These are phyloP conservation scores for Bigelowiella natans DNA, from an alignment of 78 protist species.

Conservation along the genomic window DNA sequence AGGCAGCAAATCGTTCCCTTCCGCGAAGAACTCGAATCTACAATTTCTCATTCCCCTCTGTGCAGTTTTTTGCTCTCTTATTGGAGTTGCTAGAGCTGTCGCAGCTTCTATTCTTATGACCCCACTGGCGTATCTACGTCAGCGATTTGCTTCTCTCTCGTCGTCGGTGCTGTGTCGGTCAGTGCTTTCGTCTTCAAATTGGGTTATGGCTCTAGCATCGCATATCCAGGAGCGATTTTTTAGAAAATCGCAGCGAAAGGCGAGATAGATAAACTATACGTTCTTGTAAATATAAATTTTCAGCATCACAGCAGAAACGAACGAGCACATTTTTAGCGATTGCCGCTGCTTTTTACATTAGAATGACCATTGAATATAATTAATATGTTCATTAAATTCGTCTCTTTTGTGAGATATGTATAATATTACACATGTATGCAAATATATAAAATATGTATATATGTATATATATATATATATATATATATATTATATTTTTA, in stretches of 20 bases:
- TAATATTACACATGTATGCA: not conserved
- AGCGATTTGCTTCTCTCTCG: not conserved
- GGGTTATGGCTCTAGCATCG: too few species aligned
- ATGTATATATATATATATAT: not conserved
- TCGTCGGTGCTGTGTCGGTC: too few species aligned
- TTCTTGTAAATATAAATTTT: not conserved
- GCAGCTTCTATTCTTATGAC: not conserved
- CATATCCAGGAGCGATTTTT: too few species aligned
- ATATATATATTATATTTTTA: not conserved
- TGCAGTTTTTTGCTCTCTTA: not conserved
- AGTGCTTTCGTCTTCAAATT: too few species aligned
- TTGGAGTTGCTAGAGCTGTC: not conserved
- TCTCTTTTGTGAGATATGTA: not conserved
- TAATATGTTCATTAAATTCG: not conserved
- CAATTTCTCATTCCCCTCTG: too few species aligned
- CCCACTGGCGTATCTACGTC: not conserved
- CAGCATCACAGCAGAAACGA: not conserved
- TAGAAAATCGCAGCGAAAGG: not conserved
- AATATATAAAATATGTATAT: not conserved
- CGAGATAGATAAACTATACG: not conserved
- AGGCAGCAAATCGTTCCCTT: not conserved
- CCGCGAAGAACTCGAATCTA: not conserved
- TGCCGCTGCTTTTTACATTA: too few species aligned
- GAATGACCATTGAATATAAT: not conserved
- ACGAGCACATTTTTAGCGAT: not conserved